Evolutionary conservation across 2,329 filamentous ascomycete genomes (phyloP).

Genomic region (Fusarium decemcellulare): DNA sequence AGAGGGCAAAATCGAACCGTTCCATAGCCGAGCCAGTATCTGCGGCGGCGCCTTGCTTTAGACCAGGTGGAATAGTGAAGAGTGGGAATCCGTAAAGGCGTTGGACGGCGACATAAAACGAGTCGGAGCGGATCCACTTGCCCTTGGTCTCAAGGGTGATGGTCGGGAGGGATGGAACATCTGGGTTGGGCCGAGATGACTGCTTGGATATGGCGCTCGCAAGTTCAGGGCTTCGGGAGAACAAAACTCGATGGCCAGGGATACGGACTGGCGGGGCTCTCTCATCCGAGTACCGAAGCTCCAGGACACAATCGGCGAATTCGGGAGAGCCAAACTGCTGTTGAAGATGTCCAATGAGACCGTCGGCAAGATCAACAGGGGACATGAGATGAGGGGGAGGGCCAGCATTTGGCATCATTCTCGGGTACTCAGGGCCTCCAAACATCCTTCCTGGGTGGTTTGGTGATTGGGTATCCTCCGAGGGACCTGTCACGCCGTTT

Average conservation of each 20-base stretch:
- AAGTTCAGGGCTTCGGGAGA: slow-evolving; percentile 64
- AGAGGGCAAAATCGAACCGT: slow-evolving; percentile 70
- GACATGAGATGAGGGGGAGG: slow-evolving; percentile 47
- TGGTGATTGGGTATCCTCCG: slow-evolving; percentile 50
- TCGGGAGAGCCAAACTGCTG: slow-evolving; percentile 52
- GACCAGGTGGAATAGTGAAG: slow-evolving; percentile 52
- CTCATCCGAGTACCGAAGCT: slow-evolving; percentile 60
- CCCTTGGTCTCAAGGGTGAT: slow-evolving; percentile 64
- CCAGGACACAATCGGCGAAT: slow-evolving; percentile 61
- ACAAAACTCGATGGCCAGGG: slow-evolving; percentile 68
- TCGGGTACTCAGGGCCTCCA: slow-evolving; percentile 48
- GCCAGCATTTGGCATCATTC: slow-evolving; percentile 52
- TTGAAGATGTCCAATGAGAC: slow-evolving; percentile 57
- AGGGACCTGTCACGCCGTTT: slow-evolving; percentile 51
- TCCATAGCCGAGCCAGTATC: slow-evolving; percentile 58
- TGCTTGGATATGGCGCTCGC: slow-evolving; percentile 46
- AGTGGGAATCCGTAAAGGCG: slow-evolving; percentile 70
- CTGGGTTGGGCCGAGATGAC: slow-evolving; percentile 48
- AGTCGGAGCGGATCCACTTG: slow-evolving; percentile 67
- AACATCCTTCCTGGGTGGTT: slow-evolving; percentile 51
- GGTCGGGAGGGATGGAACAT: slow-evolving; percentile 45
- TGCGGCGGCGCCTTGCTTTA: slow-evolving; percentile 50
- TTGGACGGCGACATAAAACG: slow-evolving; percentile 71
- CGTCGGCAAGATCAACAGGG: slow-evolving; percentile 52
- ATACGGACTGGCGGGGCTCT: slow-evolving; percentile 58